Percentiles rank a stretch among this genome's conserved stretches.
phyloP scores from a whole-genome alignment of 306 rosid genomes.

The Glycine latifolia region DNA sequence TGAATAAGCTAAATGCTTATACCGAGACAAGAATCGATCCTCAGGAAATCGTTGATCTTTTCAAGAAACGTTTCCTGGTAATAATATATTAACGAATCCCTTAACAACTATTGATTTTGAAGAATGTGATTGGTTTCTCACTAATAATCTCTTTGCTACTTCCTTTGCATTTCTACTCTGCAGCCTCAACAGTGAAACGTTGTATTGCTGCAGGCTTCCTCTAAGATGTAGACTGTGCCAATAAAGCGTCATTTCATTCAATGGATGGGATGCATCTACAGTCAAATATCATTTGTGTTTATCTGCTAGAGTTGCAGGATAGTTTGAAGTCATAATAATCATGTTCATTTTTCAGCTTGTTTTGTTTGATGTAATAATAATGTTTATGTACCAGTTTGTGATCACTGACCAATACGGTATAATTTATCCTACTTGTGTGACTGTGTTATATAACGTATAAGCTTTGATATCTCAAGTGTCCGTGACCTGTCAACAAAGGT shows the following conservation, averaged over 20 bases:
- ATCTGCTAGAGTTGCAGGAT: constrained; percentile 10
- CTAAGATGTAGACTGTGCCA: constrained; percentile 11
- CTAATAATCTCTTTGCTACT: neutral
- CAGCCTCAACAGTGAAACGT: constrained; percentile 61
- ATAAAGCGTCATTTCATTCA: constrained; percentile 29
- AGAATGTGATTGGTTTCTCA: constrained; percentile 25
- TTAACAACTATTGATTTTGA: neutral
- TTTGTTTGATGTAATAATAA: constrained; percentile 25
- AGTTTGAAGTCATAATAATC: neutral
- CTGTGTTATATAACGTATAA: no score
- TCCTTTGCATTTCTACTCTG: constrained; percentile 31
- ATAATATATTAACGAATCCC: neutral
- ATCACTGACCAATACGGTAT: neutral
- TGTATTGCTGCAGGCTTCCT: constrained; percentile 19
- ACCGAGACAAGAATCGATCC: constrained; percentile 67
- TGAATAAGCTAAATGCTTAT: constrained; percentile 79
- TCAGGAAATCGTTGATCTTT: constrained; percentile 51
- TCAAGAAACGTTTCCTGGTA: constrained; percentile 70
- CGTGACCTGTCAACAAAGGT: neutral
- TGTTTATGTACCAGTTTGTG: constrained; percentile 27
- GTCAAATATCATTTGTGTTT: constrained; percentile 20
- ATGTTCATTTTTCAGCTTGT: constrained; percentile 26
- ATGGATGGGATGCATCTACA: constrained; percentile 6
- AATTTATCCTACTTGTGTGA: neutral
- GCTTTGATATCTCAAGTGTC: neutral